Base-by-base conservation (phyloP, 352 stramenopile genomes). In the Phytopythium chamaehyphon region DNA sequence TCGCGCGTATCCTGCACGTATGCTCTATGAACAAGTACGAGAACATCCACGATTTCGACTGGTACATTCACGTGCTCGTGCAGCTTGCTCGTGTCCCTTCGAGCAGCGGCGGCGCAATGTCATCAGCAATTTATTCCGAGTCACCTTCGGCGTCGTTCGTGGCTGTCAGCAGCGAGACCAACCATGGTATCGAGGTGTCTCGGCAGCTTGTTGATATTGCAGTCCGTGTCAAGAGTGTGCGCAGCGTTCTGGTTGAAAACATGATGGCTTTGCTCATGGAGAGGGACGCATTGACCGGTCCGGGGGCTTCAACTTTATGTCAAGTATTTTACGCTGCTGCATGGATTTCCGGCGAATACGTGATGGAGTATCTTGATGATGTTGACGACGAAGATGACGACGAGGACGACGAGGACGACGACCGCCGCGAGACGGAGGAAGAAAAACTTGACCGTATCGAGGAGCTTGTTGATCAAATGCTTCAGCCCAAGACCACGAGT, bases 261-360 rank as follows among this genome's bases (percentile, higher is more conserved):
- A 98, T 98, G 78, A 83, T 98, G 40, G 84, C 93, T 19, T 57
- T 99, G 48, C 64, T 99, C 26, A 75, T 96, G 54, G 89, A 98
- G 58, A 79, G 80, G 71, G 64, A 95, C 53, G 76, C 76, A 11
- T 51, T 94, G 18, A 91, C 73, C 45, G 74, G 78, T 1, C 77
- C 82, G 6, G 77, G 82, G 23, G 74, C 79, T 21, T 63, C 84
- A 22, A 96, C 94, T 16, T 79, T 99, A 36, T 84, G 86, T 22
- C 85, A 99, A 59, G 92, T 99, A 28, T 86, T 98, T 40, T 95
- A 89, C 53, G 96, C 96, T 3, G 90, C 96, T 11, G 95, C 95
- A 21, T 99, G 95, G 94, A 98, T 99, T 69, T 90, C 97, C 0
- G 97, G 97, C 40, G 97, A 99, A 73, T 99, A 99, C 36, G 74